Percentiles rank a stretch among this genome's conserved stretches.
These are phyloP conservation scores for Mycogone perniciosa DNA, from an alignment of 2,329 filamentous ascomycete genomes.

Conservation along the genomic window DNA sequence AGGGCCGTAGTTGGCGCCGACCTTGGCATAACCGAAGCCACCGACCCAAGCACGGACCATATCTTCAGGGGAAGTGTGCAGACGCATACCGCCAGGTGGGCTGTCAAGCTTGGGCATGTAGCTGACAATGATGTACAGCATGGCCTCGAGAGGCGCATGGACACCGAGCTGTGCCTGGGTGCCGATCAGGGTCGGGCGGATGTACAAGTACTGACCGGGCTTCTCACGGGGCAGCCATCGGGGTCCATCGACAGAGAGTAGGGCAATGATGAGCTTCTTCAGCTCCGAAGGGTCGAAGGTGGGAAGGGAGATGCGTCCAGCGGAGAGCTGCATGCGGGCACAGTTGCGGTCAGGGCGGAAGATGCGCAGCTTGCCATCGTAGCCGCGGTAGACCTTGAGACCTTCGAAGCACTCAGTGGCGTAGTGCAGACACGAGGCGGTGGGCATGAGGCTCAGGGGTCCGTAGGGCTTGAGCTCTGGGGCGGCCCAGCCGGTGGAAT, in stretches of 20 bases:
- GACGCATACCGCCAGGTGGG: conserved; percentile 55
- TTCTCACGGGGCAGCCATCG: conserved; percentile 72
- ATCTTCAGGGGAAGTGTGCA: conserved; percentile 74
- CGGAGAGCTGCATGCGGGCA: conserved; percentile 55
- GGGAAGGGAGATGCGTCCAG: conserved; percentile 65
- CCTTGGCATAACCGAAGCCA: conserved; percentile 85
- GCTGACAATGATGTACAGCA: conserved; percentile 74
- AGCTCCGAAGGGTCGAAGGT: conserved; percentile 65
- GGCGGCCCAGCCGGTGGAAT: conserved; percentile 59
- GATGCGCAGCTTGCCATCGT: conserved; percentile 65
- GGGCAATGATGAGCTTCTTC: conserved; percentile 64
- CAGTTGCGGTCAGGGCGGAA: conserved; percentile 74
- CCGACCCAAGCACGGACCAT: conserved; percentile 89
- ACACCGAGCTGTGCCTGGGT: conserved; percentile 77
- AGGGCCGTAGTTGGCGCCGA: conserved; percentile 91
- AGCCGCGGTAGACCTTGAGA: conserved; percentile 72
- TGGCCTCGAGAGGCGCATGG: conserved; percentile 70
- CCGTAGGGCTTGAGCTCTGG: conserved; percentile 74
- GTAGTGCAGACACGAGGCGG: conserved; percentile 77
- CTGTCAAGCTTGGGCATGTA: conserved; percentile 54
- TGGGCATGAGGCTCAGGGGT: conserved; percentile 71
- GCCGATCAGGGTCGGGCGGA: conserved; percentile 82
- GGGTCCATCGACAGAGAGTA: conserved; percentile 65
- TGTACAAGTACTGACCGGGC: conserved; percentile 69
- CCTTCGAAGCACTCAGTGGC: conserved; percentile 90